These are phyloP conservation scores for Chaetomidium leptoderma DNA, from an alignment of 495 filamentous ascomycete species.

Conservation along the genomic window DNA sequence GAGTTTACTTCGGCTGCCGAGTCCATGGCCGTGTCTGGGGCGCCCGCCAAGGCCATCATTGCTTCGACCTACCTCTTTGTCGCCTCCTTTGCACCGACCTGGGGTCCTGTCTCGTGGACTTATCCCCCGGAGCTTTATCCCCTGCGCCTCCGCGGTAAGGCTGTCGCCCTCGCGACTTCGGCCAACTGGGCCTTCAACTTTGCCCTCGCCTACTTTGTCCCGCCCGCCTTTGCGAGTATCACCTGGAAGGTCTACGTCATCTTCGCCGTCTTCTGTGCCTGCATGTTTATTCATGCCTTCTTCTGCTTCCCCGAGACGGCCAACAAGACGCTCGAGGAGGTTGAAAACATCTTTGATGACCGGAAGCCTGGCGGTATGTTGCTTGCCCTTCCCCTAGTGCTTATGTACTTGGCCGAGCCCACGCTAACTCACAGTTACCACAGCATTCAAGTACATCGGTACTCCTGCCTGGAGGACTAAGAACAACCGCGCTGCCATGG, in stretches of 20 bases:
- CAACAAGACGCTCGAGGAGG: constrained; percentile 77
- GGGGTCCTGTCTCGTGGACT: constrained; percentile 68
- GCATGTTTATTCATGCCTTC: constrained; percentile 70
- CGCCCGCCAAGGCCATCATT: constrained; percentile 65
- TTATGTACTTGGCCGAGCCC: background rate
- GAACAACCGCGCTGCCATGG: constrained; percentile 31
- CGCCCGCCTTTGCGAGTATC: constrained; percentile 68
- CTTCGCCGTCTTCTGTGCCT: constrained; percentile 71
- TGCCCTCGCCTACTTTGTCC: constrained; percentile 73
- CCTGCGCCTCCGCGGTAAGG: constrained; percentile 66
- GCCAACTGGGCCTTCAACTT: constrained; percentile 80
- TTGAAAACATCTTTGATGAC: constrained; percentile 65
- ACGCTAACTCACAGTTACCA: constrained; percentile 25
- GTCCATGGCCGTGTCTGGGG: constrained; percentile 50
- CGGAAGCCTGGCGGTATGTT: constrained; percentile 26
- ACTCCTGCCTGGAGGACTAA: constrained; percentile 66
- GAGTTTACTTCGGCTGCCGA: constrained; percentile 39
- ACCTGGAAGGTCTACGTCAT: constrained; percentile 69
- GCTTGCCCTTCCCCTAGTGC: background rate
- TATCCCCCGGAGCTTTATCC: constrained; percentile 76
- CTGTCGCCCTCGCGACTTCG: constrained; percentile 66
- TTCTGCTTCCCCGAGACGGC: constrained; percentile 80
- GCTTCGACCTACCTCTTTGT: constrained; percentile 77
- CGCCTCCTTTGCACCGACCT: constrained; percentile 69
- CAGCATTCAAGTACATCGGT: constrained; percentile 58